phyloP scores from a whole-genome alignment of 2,329 filamentous ascomycete species.

The Diaporthe sp. region DNA sequence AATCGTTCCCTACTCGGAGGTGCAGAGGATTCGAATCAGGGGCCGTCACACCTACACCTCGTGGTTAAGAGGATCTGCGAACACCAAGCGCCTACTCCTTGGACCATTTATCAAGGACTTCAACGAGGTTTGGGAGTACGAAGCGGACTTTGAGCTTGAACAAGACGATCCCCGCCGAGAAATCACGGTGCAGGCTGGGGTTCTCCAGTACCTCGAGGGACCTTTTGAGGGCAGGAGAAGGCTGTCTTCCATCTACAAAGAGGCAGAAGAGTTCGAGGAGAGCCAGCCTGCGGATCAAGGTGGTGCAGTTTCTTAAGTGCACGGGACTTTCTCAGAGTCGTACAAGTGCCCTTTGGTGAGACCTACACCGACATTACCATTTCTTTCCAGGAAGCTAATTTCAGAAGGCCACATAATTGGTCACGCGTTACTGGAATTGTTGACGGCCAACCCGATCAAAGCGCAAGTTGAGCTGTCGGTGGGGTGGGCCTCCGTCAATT shows the following conservation, averaged over 20 bases:
- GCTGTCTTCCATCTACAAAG: not conserved
- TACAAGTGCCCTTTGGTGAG: no score
- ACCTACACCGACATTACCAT: not conserved
- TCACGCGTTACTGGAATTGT: no score
- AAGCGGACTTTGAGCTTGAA: not conserved
- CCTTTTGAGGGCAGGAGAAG: not conserved
- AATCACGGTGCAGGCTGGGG: conserved; percentile 1
- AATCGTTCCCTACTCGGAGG: not conserved
- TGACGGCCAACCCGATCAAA: rapidly evolving
- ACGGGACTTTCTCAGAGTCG: not conserved
- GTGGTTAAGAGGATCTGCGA: not conserved
- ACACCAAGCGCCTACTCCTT: not conserved
- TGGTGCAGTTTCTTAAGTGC: not conserved
- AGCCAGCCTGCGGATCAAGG: not conserved
- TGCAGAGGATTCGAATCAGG: not conserved
- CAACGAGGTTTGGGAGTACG: not conserved
- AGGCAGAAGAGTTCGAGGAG: not conserved
- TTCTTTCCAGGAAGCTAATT: not conserved
- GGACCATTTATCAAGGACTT: conserved; percentile 7
- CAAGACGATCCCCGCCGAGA: not conserved
- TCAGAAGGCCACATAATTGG: no score
- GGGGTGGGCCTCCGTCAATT: not conserved
- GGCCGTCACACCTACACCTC: not conserved
- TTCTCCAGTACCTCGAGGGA: not conserved
- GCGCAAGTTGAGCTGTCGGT: not conserved